phyloP scores from a whole-genome alignment of 148 eudicot species.

The Chenopodium album region DNA sequence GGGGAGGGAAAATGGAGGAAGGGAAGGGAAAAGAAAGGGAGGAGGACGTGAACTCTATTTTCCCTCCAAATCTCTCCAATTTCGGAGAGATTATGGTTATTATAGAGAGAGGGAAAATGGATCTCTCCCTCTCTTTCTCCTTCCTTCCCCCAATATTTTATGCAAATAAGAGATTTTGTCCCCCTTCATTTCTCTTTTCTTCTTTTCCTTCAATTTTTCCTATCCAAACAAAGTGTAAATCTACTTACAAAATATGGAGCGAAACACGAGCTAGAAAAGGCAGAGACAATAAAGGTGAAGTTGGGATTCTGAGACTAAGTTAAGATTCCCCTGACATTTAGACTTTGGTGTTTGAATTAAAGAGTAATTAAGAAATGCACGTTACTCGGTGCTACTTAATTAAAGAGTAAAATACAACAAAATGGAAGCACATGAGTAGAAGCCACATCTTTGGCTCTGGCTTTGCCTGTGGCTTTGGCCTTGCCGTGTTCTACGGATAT shows the following conservation, averaged over 20 bases:
- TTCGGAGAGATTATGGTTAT: no score
- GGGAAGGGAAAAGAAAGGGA: no score
- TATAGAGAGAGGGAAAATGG: no score
- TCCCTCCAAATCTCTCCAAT: no score
- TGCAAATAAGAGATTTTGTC: no score
- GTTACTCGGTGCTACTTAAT: neutral
- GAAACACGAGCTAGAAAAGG: neutral
- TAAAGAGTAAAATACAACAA: neutral
- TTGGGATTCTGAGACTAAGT: neutral
- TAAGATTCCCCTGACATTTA: neutral
- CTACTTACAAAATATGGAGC: neutral
- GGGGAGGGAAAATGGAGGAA: no score
- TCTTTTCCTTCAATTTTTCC: no score
- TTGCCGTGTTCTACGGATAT: conserved; percentile 23
- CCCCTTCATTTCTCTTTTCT: no score
- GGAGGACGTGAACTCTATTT: no score
- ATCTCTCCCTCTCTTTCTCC: no score
- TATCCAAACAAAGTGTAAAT: no score
- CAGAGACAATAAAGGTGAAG: neutral
- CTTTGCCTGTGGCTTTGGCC: conserved; percentile 23
- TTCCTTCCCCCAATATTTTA: no score
- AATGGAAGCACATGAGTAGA: neutral
- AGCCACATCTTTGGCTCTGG: conserved; percentile 11
- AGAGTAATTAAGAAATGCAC: conserved; percentile 2
- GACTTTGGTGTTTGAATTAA: neutral